A percentile compares a stretch with the other conserved stretches of the same genome.
Conservation (phyloP, 2,329 filamentous ascomycete genomes). For the Alternaria sp. region DNA sequence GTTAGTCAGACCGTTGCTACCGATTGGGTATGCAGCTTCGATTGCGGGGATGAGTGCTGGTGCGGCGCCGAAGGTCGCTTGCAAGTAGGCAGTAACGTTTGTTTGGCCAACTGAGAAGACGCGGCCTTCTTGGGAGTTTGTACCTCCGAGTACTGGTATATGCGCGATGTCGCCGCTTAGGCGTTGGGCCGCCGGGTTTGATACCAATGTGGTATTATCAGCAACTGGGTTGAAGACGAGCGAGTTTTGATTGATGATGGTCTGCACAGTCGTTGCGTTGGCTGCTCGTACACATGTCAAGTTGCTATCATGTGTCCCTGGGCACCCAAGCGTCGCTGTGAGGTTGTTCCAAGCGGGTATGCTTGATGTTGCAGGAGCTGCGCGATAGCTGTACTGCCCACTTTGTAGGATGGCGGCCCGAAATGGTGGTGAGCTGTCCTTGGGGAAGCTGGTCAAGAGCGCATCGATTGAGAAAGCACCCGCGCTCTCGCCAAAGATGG, state of each 20-base stretch:
- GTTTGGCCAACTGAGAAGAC: constrained; percentile 26
- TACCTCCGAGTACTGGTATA: constrained; percentile 34
- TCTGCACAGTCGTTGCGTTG: constrained; percentile 23
- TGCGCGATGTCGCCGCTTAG: constrained; percentile 30
- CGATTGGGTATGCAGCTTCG: constrained; percentile 30
- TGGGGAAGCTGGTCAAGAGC: constrained; percentile 34
- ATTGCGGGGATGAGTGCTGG: constrained; percentile 21
- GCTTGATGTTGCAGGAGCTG: constrained; percentile 12
- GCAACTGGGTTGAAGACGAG: constrained; percentile 25
- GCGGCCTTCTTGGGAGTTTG: constrained; percentile 36
- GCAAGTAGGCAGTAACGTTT: constrained; percentile 24
- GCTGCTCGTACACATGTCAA: constrained; percentile 32
- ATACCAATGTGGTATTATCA: constrained; percentile 32
- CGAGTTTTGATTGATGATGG: constrained; percentile 23
- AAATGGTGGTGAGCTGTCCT: constrained; percentile 30
- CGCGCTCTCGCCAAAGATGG: constrained; percentile 49
- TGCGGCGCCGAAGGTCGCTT: constrained; percentile 16
- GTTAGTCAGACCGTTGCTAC: constrained; percentile 17
- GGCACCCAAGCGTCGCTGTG: constrained; percentile 28
- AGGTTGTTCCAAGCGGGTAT: constrained; percentile 30
- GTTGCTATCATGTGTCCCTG: constrained; percentile 18
- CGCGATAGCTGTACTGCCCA: constrained; percentile 31
- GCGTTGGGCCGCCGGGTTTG: constrained; percentile 22
- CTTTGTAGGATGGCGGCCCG: constrained; percentile 39
- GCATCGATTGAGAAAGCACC: constrained; percentile 34